Percentiles rank a stretch among this genome's conserved stretches.
phyloP scores from a whole-genome alignment of 1,284 basidiomycete species.

The Rhodotorula sp. region DNA sequence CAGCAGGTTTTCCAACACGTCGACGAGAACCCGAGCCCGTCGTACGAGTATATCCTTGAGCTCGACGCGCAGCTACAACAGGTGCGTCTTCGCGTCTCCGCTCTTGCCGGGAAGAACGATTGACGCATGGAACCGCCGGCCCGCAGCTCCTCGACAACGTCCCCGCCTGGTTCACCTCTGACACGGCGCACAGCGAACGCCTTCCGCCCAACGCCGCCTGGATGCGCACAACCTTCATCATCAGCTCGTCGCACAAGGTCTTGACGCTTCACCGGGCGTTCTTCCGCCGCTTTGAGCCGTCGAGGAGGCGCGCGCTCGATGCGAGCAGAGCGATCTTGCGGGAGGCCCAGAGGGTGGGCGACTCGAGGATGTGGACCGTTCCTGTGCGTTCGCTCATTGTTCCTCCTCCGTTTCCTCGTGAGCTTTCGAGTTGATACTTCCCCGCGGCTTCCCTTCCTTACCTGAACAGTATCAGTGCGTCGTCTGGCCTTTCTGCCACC shows the following conservation, averaged over 20 bases:
- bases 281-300: constrained; percentile 26
- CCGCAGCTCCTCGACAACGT: constrained; percentile 20
- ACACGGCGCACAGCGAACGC: background rate
- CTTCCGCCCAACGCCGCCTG: constrained; percentile 15
- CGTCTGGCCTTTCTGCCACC: too few species aligned
- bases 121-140: background rate
- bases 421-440: background rate
- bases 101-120: background rate
- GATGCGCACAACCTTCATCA: constrained; percentile 15
- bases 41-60: constrained; percentile 22
- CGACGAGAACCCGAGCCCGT: constrained; percentile 7
- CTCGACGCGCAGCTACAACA: constrained; percentile 16
- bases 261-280: constrained; percentile 35
- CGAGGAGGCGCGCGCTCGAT: constrained; percentile 9
- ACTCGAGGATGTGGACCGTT: constrained; percentile 27
- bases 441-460: background rate
- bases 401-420: background rate
- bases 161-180: constrained; percentile 15
- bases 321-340: constrained; percentile 19
- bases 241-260: constrained; percentile 26
- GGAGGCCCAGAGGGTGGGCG: constrained; percentile 4
- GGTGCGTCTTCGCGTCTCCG: background rate
- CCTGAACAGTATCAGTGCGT: constrained; percentile 12
- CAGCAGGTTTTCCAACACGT: constrained; percentile 26
- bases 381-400: constrained; percentile 3